These are phyloP conservation scores for Candida khao-thaluensis DNA, from an alignment of 805 yeast genomes.

Conservation along the genomic window DNA sequence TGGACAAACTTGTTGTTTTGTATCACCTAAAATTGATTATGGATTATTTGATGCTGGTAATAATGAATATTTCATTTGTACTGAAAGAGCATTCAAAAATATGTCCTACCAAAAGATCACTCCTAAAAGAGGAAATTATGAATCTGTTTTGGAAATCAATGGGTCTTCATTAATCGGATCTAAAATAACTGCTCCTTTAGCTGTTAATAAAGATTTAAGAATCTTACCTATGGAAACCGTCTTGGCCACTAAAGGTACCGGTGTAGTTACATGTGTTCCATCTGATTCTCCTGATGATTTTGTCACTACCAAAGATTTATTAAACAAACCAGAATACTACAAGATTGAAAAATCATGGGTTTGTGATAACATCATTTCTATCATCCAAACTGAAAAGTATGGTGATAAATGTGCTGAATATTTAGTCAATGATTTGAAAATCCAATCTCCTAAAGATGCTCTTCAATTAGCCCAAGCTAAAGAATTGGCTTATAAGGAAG, in stretches of 20 bases:
- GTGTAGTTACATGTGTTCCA: constrained; percentile 98
- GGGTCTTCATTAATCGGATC: constrained; percentile 85
- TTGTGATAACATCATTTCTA: constrained; percentile 63
- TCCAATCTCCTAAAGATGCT: constrained; percentile 91
- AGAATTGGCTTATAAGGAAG: constrained; percentile 94
- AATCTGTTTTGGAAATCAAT: constrained; percentile 54
- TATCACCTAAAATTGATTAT: constrained; percentile 88
- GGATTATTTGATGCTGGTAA: constrained; percentile 87
- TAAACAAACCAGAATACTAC: constrained; percentile 88
- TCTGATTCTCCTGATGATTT: constrained; percentile 98
- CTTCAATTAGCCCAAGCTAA: constrained; percentile 87
- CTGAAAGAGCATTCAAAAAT: constrained; percentile 95
- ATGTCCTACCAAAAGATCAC: constrained; percentile 94
- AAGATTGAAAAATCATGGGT: constrained; percentile 87
- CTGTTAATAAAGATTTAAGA: constrained; percentile 66
- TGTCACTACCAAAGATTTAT: constrained; percentile 79
- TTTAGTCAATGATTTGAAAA: constrained; percentile 82
- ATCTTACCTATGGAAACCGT: constrained; percentile 98
- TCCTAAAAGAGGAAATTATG: constrained; percentile 78
- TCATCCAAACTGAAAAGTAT: constrained; percentile 77
- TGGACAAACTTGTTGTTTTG: constrained; percentile 98
- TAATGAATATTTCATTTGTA: constrained; percentile 74
- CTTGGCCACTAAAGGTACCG: constrained; percentile 93
- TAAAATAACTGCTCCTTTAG: constrained; percentile 79
- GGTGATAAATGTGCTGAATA: constrained; percentile 87